Base-by-base conservation (phyloP, 192 early-diverging fungal genomes). In the Umbelopsis ramanniana region DNA sequence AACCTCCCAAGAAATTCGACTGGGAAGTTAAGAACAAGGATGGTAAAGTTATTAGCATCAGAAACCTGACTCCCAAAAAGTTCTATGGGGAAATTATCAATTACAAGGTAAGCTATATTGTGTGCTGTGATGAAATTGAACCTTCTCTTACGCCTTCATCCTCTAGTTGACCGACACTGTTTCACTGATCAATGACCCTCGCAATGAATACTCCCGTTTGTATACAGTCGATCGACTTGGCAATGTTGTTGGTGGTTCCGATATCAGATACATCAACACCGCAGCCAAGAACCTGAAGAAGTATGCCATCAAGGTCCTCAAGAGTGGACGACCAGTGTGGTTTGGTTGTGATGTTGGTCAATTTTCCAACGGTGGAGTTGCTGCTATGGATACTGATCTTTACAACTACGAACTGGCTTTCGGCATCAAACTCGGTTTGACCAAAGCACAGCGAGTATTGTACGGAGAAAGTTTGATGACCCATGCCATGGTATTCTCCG, bases 401-500 rank as follows among this genome's bases (percentile, higher is more conserved):
- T 85, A 85, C 69, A 89, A 92, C 71, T 92, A 90, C 70, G 80
- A 88, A 55, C 60, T 89, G 0, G 90, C 84, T 5, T 93, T 93
- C 76, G 83, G 87, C 70, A 68, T 91, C 67, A 80, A 72, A 14
- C 86, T 91, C 60, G 76, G 78, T 0, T 66, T 88, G 76, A 86
- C 76, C 69, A 93, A 93, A 76, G 89, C 82, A 21, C 80, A 93
- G 70, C 85, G 92, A 21, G 75, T 93, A 69, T 73, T 89, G 72
- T 89, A 90, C 66, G 88, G 88, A 54, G 91, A 93, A 67, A 88
- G 86, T 67, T 35, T 85, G 68, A 93, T 93, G 90, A 93, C 92
- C 11, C 92, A 93, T 54, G 91, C 91, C 10, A 93, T 93, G 92
- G 85, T 91, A 15, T 89, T 92, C 71, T 92, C 90, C 0, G 92